A percentile compares a stretch with the other conserved stretches of the same genome.
These are phyloP conservation scores for Microsporum audouinii DNA, from an alignment of 2,329 filamentous ascomycete genomes.

Conservation along the genomic window DNA sequence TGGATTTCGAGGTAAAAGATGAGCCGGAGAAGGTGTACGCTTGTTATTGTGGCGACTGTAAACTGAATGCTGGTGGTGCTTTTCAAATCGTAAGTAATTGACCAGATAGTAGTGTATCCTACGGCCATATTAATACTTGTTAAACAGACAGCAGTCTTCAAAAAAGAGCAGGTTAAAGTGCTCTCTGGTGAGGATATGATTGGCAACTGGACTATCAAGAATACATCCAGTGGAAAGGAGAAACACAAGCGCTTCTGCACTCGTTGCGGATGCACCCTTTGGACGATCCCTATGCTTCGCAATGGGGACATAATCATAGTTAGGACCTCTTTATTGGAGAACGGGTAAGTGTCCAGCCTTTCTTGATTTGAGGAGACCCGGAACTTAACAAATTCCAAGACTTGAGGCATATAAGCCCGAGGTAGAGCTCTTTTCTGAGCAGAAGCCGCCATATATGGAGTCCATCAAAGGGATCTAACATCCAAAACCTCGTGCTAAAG, in stretches of 20 bases:
- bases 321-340: background rate
- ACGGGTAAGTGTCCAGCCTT: background rate
- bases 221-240: background rate
- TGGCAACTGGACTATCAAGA: background rate
- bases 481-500: background rate
- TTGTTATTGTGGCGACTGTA: background rate
- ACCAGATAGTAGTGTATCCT: background rate
- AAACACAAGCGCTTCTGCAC: slow-evolving; percentile 5
- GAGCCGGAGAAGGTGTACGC: background rate
- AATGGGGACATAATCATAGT: background rate
- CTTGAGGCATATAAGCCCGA: background rate
- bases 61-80: background rate
- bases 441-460: background rate
- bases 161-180: background rate
- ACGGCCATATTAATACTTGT: background rate
- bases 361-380: background rate
- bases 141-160: background rate
- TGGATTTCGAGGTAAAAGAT: background rate
- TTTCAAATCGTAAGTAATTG: background rate
- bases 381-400: background rate
- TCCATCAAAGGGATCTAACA: background rate
- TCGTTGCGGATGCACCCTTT: slow-evolving; percentile 7
- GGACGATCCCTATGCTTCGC: slow-evolving; percentile 6
- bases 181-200: background rate
- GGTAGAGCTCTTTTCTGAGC: background rate